Base-by-base conservation (phyloP, 176 grass and related monocot species). In the Pharus latifolius region DNA sequence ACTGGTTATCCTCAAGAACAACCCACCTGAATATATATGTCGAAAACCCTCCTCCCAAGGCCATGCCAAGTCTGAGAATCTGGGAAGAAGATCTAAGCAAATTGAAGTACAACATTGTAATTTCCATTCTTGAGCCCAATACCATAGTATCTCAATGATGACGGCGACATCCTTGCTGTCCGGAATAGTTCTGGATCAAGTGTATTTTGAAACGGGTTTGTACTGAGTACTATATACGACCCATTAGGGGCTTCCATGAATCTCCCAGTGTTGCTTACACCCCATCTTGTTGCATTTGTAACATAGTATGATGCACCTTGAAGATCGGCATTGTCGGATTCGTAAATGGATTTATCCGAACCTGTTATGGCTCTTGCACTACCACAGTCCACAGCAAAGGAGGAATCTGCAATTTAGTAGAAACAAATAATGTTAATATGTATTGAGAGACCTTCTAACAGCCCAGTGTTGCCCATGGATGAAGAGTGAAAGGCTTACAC, bases 71-170 rank as follows among this genome's bases (percentile, higher is more conserved):
- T n/a, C n/a, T n/a, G n/a, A n/a, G n/a, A n/a, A 44, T 76, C 42
- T 2, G 28, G 28, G 44, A 56, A 80, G 2, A 1, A 13, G 46
- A 56, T 80, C 55, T 86, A 76, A 22, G 83, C 26, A 23, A 86
- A 86, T 47, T 86, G 75, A 11, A 86, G 70, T 9, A 15, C 76
- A 24, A 86, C 63, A 18, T 69, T 86, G 43, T 86, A 86, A 70
- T 86, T 86, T 32, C 83, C 83, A 76, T 86, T 86, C 59, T 86
- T 15, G 55, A 86, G 83, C 20, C 83, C 83, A n/a, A n/a, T n/a
- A n/a, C n/a, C n/a, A n/a, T n/a, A n/a, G n/a, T n/a, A n/a, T n/a
- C n/a, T n/a, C n/a, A 12, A 86, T 57, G 83, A 70, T 37, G 83
- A 86, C 32, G 83, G 55, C 30, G 77, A 80, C 63, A 86, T 59